A percentile compares a stretch with the other conserved stretches of the same genome.
phyloP scores from a whole-genome alignment of 2,329 filamentous ascomycete species.

The Fusarium anguioides region DNA sequence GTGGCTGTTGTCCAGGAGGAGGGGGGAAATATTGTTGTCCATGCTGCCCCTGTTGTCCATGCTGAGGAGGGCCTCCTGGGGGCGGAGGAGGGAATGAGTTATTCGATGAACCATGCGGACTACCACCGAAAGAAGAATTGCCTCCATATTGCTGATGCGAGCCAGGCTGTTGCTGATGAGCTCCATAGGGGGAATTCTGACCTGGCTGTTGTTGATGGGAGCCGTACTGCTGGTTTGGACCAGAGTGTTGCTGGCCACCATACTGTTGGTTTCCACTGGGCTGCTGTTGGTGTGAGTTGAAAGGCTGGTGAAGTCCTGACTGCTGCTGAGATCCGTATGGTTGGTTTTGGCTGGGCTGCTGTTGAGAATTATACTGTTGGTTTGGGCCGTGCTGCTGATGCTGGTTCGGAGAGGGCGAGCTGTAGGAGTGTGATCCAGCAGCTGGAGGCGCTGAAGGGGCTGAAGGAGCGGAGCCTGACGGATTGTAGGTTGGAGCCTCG shows the following conservation, averaged over 20 bases:
- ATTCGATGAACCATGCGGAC: conserved; percentile 40
- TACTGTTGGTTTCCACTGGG: conserved; percentile 26
- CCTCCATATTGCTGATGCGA: conserved; percentile 39
- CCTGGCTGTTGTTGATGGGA: conserved; percentile 40
- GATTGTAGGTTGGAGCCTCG: conserved; percentile 64
- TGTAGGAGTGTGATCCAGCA: conserved; percentile 45
- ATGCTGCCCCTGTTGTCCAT: conserved; percentile 19
- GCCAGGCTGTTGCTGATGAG: conserved; percentile 26
- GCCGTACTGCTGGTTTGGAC: conserved; percentile 21
- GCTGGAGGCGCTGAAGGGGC: conserved; percentile 43
- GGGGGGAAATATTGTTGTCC: conserved; percentile 39
- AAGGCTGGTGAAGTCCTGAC: conserved; percentile 17
- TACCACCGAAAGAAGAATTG: conserved; percentile 34
- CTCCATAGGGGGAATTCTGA: conserved; percentile 20
- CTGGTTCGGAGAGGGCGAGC: conserved; percentile 44
- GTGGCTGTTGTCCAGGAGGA: conserved; percentile 37
- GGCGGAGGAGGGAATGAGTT: conserved; percentile 44
- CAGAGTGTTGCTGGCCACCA: conserved; percentile 41
- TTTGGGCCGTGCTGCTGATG: conserved; percentile 40
- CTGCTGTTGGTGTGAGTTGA: conserved; percentile 42
- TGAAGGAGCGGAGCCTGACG: conserved; percentile 46
- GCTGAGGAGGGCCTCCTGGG: conserved; percentile 36
- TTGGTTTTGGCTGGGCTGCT: conserved; percentile 18
- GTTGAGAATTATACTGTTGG: conserved; percentile 15
- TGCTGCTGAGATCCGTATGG: conserved; percentile 36